Conservation (phyloP, 768 basidiomycete genomes). For the Naganishia vishniacii region DNA sequence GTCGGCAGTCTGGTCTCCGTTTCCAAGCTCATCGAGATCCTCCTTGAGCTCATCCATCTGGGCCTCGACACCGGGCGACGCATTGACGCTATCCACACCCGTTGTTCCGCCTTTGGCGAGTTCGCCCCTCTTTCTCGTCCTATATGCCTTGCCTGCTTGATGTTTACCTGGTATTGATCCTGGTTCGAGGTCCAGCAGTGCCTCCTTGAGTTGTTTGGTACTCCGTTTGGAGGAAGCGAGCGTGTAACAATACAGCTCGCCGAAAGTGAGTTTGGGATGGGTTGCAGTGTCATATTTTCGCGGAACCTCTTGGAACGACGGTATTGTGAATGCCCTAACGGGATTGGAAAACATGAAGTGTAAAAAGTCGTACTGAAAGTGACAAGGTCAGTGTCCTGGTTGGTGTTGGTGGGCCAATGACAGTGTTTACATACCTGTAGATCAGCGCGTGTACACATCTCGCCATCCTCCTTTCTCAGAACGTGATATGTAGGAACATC, state of each 20-base stretch:
- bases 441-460: slow-evolving; percentile 27
- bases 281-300: slow-evolving; percentile 17
- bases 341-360: slow-evolving; percentile 69
- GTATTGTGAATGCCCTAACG: slow-evolving; percentile 61
- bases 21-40: slow-evolving; percentile 7
- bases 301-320: slow-evolving; percentile 47
- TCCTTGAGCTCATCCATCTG: slow-evolving; percentile 22
- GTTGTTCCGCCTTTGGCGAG: slow-evolving; percentile 3
- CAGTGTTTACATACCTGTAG: slow-evolving; percentile 21
- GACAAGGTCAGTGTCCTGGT: no score
- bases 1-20: slow-evolving; percentile 13
- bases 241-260: slow-evolving; percentile 75
- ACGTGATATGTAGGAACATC: slow-evolving; percentile 30
- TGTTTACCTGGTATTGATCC: slow-evolving; percentile 27
- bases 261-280: slow-evolving; percentile 62
- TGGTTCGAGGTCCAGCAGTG: slow-evolving; percentile 54
- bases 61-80: neutral
- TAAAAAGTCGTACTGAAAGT: slow-evolving; percentile 78
- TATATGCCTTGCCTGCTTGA: slow-evolving; percentile 20
- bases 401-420: no score
- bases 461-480: slow-evolving; percentile 30
- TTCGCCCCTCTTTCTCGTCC: slow-evolving; percentile 6
- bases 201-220: slow-evolving; percentile 66
- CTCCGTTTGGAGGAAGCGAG: slow-evolving; percentile 67
- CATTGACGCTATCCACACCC: slow-evolving; percentile 18